Base-by-base conservation (phyloP, 2,329 filamentous ascomycete genomes). In the Decorospora gaudefroyi region DNA sequence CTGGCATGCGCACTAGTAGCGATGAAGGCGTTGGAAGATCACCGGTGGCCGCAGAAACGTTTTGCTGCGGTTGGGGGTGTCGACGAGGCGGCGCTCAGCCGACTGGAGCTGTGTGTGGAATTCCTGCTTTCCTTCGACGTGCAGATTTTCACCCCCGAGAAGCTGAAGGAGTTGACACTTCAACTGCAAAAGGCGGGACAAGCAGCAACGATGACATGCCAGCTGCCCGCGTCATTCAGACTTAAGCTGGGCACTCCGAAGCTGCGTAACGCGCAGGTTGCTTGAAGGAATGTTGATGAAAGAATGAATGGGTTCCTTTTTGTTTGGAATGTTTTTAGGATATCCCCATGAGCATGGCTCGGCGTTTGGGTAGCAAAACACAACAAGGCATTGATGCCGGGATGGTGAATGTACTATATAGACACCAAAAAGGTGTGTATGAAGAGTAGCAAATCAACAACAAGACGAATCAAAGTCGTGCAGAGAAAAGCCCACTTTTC, bases 1-100 rank as follows among this genome's bases (percentile, higher is more conserved):
- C 79, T 99, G 11, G 91, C 90, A 0, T 88, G 87, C 5, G 77
- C 96, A 39, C 78, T 91, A 23, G 88, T 96, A 3, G 90, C 92
- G 10, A 93, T 91, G 81, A 99, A 97, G 73, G 88, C 90, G 0
- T 75, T 96, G n/a, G 92, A 99, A 70, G 92, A 97, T 68, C 79
- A 92, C 40, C 88, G 86, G 57, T 96, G 95, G 72, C 83, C 88
- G 6, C 92, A 96, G 72, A 79, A 79, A 47, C 86, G 90, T 42
- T 84, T 96, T 55, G 85, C 92, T 12, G 87, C 85, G 54, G 91
- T 97, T 1, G 92, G 93, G 28, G 92, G 92, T 12, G 90, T 97
- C 11, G 88, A 83, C 62, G 87, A 88, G 65, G 75, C 77, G 12
- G 90, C 97, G 71, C 78, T 99, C 37, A 87, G 87, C 27, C 80